phyloP scores from a whole-genome alignment of 2,329 filamentous ascomycete genomes.

The Trichoderma atrobrunneum region DNA sequence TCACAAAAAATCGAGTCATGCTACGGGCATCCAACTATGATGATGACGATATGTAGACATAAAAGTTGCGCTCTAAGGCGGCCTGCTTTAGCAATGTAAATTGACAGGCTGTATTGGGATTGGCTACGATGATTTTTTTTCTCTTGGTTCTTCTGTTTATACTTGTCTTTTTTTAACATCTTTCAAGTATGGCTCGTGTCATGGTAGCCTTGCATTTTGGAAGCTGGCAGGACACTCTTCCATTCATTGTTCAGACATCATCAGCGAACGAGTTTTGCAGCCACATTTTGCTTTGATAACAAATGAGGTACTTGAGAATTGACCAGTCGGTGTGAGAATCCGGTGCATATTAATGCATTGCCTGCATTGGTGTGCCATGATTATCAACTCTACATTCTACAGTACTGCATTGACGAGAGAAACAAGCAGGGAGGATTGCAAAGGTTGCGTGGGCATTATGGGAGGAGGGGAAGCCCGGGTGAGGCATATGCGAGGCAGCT shows the following conservation, averaged over 20 bases:
- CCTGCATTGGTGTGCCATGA: background rate
- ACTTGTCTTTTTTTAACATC: background rate
- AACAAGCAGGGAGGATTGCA: background rate
- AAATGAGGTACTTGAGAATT: slow-evolving; percentile 3
- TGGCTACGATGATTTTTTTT: background rate
- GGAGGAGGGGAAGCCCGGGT: background rate
- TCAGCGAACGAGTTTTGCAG: slow-evolving; percentile 5
- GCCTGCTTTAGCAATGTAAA: slow-evolving; percentile 13
- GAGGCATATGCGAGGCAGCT: background rate
- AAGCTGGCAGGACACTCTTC: slow-evolving; percentile 16
- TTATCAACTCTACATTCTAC: background rate
- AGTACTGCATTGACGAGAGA: background rate
- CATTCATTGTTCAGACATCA: slow-evolving; percentile 15
- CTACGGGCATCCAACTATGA: background rate
- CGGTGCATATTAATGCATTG: background rate
- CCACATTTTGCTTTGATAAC: slow-evolving; percentile 5
- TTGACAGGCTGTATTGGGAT: slow-evolving; percentile 8
- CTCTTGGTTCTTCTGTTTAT: background rate
- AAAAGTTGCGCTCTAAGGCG: background rate
- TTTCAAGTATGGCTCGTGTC: background rate
- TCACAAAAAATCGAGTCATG: background rate
- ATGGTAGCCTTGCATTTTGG: slow-evolving; percentile 10
- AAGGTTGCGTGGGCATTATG: background rate
- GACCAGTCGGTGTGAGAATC: slow-evolving; percentile 2
- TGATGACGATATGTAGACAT: background rate